Evolutionary conservation across 108 stramenopile genomes (phyloP), one percentile per base, ranked within the genome.

Genomic region (Cyclotella distinguenda): DNA sequence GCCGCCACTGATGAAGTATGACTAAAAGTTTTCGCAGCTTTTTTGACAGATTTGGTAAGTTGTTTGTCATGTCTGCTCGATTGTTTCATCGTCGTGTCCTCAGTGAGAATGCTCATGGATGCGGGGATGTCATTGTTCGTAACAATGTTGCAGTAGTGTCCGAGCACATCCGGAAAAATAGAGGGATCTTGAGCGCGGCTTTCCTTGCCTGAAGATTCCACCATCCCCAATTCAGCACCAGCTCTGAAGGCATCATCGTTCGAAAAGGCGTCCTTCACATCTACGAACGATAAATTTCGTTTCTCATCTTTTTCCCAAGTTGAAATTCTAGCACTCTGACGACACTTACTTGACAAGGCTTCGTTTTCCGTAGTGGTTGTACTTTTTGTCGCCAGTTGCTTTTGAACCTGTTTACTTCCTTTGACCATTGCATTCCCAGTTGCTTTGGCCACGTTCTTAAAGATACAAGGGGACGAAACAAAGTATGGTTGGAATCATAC

Each of bases 1-100:
- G 35, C 67, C 0, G 3, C 21, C 0, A 40, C 38, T 10, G 47
- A 8, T 15, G 47, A 48, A 4, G 52, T 53, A 1, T 57, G 35
- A 26, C n/a, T 13, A 16, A 57, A 18, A 9, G 6, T 23, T 39
- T 57, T 40, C 3, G 40, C 32, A 34, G 46, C 32, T 33, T 47
- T 36, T 57, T 57, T 57, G 4, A 57, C 56, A 9, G 56, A 57
- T 57, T 57, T 57, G 35, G 56, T 34, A 18, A 39, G 9, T 30
- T 30, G 31, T 35, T 36, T 57, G 16, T 39, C 33, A 39, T 19
- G 33, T 39, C 23, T 34, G n/a, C 15, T 6, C 18, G 36, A 9
- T 19, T 36, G 19, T 39, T 57, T 11, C 10, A 23, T 39, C 25
- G 18, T 26, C 4, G n/a, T 34, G 36, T 57, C 36, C 21, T 57